Percentiles rank a stretch among this genome's conserved stretches.
Conservation (phyloP, 2,329 filamentous ascomycete species). For the Tothia fuscella region DNA sequence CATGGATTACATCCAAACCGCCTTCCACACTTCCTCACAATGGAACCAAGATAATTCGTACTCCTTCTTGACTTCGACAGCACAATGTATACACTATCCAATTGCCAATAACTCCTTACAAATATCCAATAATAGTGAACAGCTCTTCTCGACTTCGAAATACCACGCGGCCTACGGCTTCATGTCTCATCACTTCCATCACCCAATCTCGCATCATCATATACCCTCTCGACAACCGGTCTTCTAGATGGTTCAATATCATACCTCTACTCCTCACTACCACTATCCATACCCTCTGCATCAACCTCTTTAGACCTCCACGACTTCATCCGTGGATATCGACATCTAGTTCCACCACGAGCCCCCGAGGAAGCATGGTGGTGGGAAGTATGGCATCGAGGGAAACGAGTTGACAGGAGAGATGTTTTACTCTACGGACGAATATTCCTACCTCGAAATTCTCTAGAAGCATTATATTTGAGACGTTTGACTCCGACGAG, state of each 20-base stretch:
- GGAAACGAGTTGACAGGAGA: conserved; percentile 32
- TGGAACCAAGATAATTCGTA: conserved; percentile 94
- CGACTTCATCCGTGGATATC: conserved; percentile 69
- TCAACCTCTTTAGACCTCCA: conserved; percentile 67
- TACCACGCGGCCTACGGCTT: conserved; percentile 71
- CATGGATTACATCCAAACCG: conserved; percentile 92
- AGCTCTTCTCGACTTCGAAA: conserved; percentile 82
- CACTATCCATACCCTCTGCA: conserved; percentile 54
- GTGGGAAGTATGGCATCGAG: conserved; percentile 43
- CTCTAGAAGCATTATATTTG: conserved; percentile 75
- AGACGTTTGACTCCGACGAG: conserved; percentile 64
- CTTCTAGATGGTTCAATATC: conserved; percentile 94
- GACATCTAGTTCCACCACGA: conserved; percentile 58
- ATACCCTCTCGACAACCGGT: conserved; percentile 69
- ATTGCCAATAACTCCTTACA: background rate
- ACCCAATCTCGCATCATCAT: conserved; percentile 87
- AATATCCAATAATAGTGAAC: conserved; percentile 10
- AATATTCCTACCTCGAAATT: conserved; percentile 71
- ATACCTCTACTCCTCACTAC: conserved; percentile 85
- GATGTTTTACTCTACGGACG: conserved; percentile 62
- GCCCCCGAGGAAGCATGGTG: conserved; percentile 37
- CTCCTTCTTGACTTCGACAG: conserved; percentile 70
- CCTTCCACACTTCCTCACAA: conserved; percentile 73
- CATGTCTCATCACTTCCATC: conserved; percentile 86
- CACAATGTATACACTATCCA: conserved; percentile 37